Conservation (phyloP, 2,329 filamentous ascomycete species). For the Metarhizium anisopliae region DNA sequence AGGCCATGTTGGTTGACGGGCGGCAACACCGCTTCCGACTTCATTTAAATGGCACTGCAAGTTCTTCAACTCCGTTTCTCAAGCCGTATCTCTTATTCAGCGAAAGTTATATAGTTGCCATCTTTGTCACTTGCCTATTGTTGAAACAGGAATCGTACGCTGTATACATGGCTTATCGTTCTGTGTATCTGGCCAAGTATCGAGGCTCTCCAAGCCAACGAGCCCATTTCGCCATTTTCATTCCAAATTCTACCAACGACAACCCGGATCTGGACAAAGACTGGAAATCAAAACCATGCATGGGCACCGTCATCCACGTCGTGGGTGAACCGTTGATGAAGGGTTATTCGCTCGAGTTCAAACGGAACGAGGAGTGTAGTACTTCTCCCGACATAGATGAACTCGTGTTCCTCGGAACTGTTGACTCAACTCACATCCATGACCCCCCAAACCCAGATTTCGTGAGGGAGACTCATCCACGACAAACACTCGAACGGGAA, state of each 20-base stretch:
- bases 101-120: too few species aligned
- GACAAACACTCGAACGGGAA: neutral
- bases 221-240: constrained; percentile 7
- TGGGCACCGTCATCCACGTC: constrained; percentile 5
- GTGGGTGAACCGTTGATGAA: constrained; percentile 2
- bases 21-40: too few species aligned
- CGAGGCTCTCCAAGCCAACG: neutral
- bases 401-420: neutral
- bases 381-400: neutral
- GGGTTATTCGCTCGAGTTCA: constrained; percentile 3
- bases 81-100: too few species aligned
- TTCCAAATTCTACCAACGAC: constrained; percentile 1
- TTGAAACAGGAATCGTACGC: too few species aligned
- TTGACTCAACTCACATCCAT: neutral
- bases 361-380: constrained; percentile 3
- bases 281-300: neutral
- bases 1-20: too few species aligned
- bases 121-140: too few species aligned
- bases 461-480: neutral
- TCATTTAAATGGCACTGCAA: too few species aligned
- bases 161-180: too few species aligned
- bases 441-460: fast-evolving
- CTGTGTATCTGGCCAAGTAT: neutral
- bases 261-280: neutral
- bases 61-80: too few species aligned